Percentiles rank a stretch among this genome's conserved stretches.
These are phyloP conservation scores for Xylaria grammica DNA, from an alignment of 495 filamentous ascomycete species.

Conservation along the genomic window DNA sequence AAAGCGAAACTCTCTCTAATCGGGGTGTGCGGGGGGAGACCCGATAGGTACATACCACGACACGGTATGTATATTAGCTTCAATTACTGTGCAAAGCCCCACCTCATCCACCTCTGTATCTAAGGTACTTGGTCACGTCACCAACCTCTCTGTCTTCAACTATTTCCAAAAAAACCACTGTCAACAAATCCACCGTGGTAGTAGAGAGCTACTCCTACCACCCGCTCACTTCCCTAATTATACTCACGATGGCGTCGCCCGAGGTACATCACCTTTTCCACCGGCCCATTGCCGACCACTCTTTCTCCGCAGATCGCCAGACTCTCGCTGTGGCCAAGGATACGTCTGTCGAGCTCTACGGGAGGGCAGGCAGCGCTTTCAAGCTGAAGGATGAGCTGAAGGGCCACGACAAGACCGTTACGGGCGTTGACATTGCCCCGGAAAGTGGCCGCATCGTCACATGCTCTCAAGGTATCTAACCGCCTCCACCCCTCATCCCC, in stretches of 20 bases:
- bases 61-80: too few relatives aligned
- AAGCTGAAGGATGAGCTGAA: constrained; percentile 87
- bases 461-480: constrained; percentile 81
- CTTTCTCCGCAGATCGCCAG: constrained; percentile 89
- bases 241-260: constrained; percentile 71
- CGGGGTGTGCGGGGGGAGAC: not conserved
- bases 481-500: too few relatives aligned
- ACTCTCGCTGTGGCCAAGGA: constrained; percentile 92
- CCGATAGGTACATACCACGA: not conserved
- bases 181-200: constrained; percentile 61
- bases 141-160: not conserved
- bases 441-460: constrained; percentile 91
- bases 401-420: constrained; percentile 96
- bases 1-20: constrained; percentile 5
- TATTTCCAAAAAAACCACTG: constrained; percentile 3
- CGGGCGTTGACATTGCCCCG: constrained; percentile 93
- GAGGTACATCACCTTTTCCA: constrained; percentile 98
- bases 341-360: constrained; percentile 89
- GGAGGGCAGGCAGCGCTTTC: constrained; percentile 73
- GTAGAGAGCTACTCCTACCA: constrained; percentile 99
- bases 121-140: constrained; percentile 3
- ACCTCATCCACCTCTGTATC: not conserved
- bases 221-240: constrained; percentile 5
- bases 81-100: not conserved
- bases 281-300: constrained; percentile 94